Evolutionary conservation across 257 asterid genomes (phyloP).

Genomic region (Salvia miltiorrhiza): DNA sequence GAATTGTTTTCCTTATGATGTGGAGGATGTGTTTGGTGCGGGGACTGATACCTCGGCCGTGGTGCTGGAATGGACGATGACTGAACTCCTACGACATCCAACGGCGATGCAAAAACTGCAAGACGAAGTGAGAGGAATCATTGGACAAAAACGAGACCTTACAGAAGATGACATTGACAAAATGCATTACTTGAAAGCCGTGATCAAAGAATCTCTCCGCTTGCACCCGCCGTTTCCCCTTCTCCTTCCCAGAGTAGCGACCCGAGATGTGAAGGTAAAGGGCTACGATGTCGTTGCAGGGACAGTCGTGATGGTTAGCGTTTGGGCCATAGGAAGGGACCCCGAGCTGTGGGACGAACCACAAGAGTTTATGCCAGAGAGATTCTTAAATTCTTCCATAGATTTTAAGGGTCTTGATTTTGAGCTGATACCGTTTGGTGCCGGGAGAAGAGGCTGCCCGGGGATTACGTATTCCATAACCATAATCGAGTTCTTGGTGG

Average conservation of each 20-base stretch:
- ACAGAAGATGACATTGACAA: neutral
- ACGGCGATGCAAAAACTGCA: neutral
- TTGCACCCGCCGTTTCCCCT: constrained; percentile 17
- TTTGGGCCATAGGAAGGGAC: constrained; percentile 35
- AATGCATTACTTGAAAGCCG: constrained; percentile 17
- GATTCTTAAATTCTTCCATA: constrained; percentile 18
- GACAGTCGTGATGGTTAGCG: constrained; percentile 13
- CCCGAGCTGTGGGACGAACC: constrained; percentile 29
- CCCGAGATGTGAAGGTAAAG: constrained; percentile 6
- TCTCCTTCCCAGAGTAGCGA: neutral
- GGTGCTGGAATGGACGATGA: constrained; percentile 14
- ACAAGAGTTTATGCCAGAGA: constrained; percentile 31
- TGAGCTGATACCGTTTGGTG: constrained; percentile 45
- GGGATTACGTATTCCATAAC: neutral
- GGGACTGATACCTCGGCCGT: constrained; percentile 14
- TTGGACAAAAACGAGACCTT: neutral
- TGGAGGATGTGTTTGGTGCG: constrained; percentile 16
- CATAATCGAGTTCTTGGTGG: neutral
- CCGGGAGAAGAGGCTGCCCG: constrained; percentile 38
- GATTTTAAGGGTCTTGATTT: constrained; percentile 34
- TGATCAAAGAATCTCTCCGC: constrained; percentile 19
- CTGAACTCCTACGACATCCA: constrained; percentile 17
- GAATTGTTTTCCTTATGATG: neutral
- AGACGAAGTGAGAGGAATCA: neutral
- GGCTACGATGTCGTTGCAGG: constrained; percentile 9